Conservation (phyloP, 805 yeast species). For the Tetrapisispora pingtungensis region DNA sequence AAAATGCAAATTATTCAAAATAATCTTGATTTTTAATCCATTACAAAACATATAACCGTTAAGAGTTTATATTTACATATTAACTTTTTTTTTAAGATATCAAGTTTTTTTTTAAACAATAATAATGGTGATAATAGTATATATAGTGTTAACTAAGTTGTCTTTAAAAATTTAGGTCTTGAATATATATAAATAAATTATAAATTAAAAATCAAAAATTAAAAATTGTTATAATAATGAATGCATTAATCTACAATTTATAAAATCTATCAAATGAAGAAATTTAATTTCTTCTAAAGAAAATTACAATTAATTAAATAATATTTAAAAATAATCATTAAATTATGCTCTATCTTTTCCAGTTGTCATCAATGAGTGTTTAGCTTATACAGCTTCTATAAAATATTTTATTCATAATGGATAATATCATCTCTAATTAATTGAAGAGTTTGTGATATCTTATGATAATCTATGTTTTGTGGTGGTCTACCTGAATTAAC, state of each 20-base stretch:
- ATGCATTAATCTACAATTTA: conserved; percentile 2
- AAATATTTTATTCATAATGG: background rate
- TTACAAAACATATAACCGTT: too few relatives aligned
- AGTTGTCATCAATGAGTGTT: background rate
- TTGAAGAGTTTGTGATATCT: conserved; percentile 3
- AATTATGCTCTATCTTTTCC: background rate
- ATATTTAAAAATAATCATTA: background rate
- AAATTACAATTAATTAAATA: background rate
- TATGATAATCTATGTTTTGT: conserved; percentile 1
- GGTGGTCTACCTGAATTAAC: conserved; percentile 1
- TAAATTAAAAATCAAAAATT: too few relatives aligned
- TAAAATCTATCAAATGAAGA: background rate
- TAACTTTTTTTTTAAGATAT: too few relatives aligned
- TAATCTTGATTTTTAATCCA: too few relatives aligned
- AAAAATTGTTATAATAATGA: background rate
- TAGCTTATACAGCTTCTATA: conserved; percentile 1
- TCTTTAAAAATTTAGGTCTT: too few relatives aligned
- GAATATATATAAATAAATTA: too few relatives aligned
- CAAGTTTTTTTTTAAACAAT: too few relatives aligned
- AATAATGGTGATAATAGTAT: too few relatives aligned
- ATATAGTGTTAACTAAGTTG: too few relatives aligned
- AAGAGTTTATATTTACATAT: too few relatives aligned
- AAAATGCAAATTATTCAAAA: too few relatives aligned
- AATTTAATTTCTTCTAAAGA: background rate
- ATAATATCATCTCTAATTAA: conserved; percentile 3